Evolutionary conservation across 2,329 filamentous ascomycete species (phyloP), one percentile per base, ranked within the genome.

Genomic region (Didymella arachidicola): DNA sequence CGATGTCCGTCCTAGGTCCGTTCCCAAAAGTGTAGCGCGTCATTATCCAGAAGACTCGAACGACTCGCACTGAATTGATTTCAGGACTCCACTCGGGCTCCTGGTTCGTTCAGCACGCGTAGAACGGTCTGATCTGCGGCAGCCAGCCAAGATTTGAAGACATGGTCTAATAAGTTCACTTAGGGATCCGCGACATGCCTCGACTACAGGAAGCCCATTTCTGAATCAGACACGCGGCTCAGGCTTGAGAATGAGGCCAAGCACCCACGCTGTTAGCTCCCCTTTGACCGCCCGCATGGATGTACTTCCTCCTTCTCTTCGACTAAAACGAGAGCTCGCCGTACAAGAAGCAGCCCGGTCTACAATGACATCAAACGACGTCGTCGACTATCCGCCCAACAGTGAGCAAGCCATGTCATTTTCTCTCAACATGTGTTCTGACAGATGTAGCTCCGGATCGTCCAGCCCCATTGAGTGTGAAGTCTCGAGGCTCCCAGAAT

Each of bases 401-500:
- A 55, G 57, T 60, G 14, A 43, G 52, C 34, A n/a, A 32, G 12
- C 30, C 11, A 10, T 32, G 12, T 32, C 30, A 16, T 14, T 5
- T 32, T 14, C 5, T 6, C 6, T 2, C 5, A 6, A 32, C 16
- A 18, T 7, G 8, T 5, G 3, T 7, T 10, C 36, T 59, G 3
- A 59, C 8, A 6, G 19, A 22, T 19, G 12, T 19, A 69, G 66
- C 69, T 8, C 72, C 72, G 0, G 72, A 73, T 30, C 69, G 72
- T 25, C 71, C 72, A 8, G 64, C 64, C 4, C 71, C 72, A 2
- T 62, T 73, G 0, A 68, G 59, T 7, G 48, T 70, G 19, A 59
- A 54, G 47, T 60, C 64, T 6, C 52, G 60, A 0, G 48, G 52
- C 29, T 66, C 65, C 7, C 44, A 42, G 10, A 42, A 36, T 6